Base-by-base conservation (phyloP, 768 basidiomycete genomes). In the Dacryopinax primogenitus region DNA sequence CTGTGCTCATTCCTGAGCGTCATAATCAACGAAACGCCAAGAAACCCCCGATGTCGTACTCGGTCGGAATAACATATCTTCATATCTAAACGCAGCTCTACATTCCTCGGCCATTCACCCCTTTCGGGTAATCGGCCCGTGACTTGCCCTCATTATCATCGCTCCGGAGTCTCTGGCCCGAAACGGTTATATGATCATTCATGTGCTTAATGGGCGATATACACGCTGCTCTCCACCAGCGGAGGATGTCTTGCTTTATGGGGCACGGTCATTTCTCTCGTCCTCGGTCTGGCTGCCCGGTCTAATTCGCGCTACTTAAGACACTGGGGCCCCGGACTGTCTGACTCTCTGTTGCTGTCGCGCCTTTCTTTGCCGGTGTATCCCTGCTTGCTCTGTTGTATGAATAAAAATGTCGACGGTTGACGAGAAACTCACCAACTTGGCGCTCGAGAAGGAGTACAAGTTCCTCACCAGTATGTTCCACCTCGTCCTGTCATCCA, bases 401-500 rank as follows among this genome's bases (percentile, higher is more conserved):
- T 26, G 32, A 13, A 30, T 11, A 9, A 44, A 30, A 7, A 58
- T 28, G 51, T 28, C 32, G 51, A 28, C 51, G 51, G 51, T 58
- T 30, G 51, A 58, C 23, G 51, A 58, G 51, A 58, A 58, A 30
- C 51, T 58, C 15, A 21, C 26, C 26, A 58, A 58, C 11, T 15
- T 32, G 26, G 51, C 51, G 3, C 26, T 58, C 26, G 51, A 58
- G 51, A 58, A 32, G 51, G 51, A 58, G 26, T 58, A 58, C 51
- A 58, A 58, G 51, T 58, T 28, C 51, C 51, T 58, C 26, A 58
- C 51, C 13, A 58, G 51, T 58, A 30, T 30, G 51, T 58, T 15
- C 45, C 6, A 4, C 51, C 11, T 58, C 3, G 26, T 4, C 11
- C 9, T 13, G 9, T 23, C 26, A 30, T 2, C 26, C 13, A 32